Conservation (phyloP, 352 stramenopile species). For the Pythium scleroteichum region DNA sequence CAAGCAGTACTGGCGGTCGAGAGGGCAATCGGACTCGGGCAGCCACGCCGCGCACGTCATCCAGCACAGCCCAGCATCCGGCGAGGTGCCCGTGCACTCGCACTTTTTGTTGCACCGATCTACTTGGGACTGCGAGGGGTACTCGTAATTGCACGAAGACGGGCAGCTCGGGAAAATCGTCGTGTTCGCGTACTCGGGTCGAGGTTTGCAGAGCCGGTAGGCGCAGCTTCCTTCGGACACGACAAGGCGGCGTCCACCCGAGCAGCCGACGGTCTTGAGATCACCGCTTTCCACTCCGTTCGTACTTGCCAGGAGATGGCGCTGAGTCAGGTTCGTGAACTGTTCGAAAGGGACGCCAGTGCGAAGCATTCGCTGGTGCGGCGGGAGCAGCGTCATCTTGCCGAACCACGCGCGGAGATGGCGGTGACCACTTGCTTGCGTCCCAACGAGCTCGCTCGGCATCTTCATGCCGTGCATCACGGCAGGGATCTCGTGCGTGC, state of each 20-base stretch:
- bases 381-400: slow-evolving; percentile 59
- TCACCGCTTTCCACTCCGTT: slow-evolving; percentile 23
- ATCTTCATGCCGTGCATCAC: slow-evolving; percentile 69
- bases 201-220: slow-evolving; percentile 35
- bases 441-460: slow-evolving; percentile 26
- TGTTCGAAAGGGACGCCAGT: slow-evolving; percentile 37
- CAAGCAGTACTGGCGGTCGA: slow-evolving; percentile 38
- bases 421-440: slow-evolving; percentile 22
- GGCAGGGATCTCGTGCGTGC: slow-evolving; percentile 41
- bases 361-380: slow-evolving; percentile 43
- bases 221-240: slow-evolving; percentile 43
- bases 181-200: slow-evolving; percentile 26
- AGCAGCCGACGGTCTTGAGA: slow-evolving; percentile 45
- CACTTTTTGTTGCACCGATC: slow-evolving; percentile 47
- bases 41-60: slow-evolving; percentile 50
- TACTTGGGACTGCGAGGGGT: slow-evolving; percentile 31
- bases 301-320: slow-evolving; percentile 29
- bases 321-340: slow-evolving; percentile 41
- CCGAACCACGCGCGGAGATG: slow-evolving; percentile 55
- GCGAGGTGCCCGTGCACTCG: slow-evolving; percentile 33
- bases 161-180: slow-evolving; percentile 34
- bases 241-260: slow-evolving; percentile 38
- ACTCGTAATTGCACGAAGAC: slow-evolving; percentile 41
- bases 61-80: slow-evolving; percentile 47
- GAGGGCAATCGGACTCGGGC: slow-evolving; percentile 24